Evolutionary conservation across 2,329 filamentous ascomycete species (phyloP).

Genomic region (Balansia obtecta): DNA sequence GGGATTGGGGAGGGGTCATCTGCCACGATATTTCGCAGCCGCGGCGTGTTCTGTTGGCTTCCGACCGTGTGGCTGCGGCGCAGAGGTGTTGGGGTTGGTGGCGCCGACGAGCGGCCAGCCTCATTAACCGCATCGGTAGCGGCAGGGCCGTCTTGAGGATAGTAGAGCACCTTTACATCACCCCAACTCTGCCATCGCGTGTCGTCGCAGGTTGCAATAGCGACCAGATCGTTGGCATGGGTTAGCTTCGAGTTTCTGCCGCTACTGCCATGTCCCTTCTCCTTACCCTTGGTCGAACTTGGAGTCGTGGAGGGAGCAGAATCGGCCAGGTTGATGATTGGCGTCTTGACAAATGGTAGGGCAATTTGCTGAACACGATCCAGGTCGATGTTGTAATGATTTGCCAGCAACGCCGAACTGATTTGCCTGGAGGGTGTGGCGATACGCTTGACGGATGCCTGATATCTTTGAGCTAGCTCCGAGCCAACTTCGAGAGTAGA

Average conservation of each 20-base stretch:
- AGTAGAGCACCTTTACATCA: conserved; percentile 70
- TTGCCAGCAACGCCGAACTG: conserved; percentile 61
- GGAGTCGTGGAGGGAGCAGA: conserved; percentile 39
- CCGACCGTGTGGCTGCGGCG: conserved; percentile 52
- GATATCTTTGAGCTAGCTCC: conserved; percentile 83
- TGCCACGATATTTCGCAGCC: conserved; percentile 17
- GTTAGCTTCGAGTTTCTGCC: conserved; percentile 42
- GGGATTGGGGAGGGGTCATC: conserved; percentile 39
- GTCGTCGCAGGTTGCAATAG: conserved; percentile 52
- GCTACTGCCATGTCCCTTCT: conserved; percentile 39
- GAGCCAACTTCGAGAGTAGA: conserved; percentile 69
- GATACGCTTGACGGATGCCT: conserved; percentile 72
- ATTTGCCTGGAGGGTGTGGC: conserved; percentile 52
- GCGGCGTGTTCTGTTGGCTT: conserved; percentile 30
- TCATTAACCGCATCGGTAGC: conserved; percentile 12
- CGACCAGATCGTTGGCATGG: conserved; percentile 74
- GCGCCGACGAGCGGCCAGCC: conserved; percentile 31
- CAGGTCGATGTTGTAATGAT: conserved; percentile 70
- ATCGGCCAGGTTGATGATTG: conserved; percentile 39
- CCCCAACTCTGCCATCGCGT: conserved; percentile 65
- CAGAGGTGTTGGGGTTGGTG: conserved; percentile 63
- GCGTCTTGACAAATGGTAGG: conserved; percentile 66
- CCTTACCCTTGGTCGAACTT: conserved; percentile 61
- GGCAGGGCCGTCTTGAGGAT: conserved; percentile 34
- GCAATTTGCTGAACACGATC: conserved; percentile 79